Evolutionary conservation across 768 basidiomycete genomes (phyloP).

Genomic region (Amanita exitialis): DNA sequence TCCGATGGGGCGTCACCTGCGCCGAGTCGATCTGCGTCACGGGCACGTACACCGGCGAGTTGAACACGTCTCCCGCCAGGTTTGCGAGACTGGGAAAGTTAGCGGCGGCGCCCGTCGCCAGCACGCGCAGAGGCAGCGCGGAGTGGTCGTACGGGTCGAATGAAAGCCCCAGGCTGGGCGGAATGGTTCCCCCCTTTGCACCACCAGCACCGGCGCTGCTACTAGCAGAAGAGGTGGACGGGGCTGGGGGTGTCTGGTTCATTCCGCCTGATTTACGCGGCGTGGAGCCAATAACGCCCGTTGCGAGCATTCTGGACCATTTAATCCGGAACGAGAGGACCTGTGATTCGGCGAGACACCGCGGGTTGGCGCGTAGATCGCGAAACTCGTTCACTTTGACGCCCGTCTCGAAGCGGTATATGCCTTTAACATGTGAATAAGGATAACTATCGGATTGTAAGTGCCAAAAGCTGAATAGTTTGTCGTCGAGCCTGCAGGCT

Average conservation of each 20-base stretch:
- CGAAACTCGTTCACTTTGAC: slow-evolving; percentile 84
- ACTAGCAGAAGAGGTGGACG: not conserved
- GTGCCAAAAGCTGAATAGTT: slow-evolving; percentile 85
- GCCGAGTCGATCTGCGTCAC: slow-evolving; percentile 70
- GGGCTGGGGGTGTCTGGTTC: slow-evolving; percentile 23
- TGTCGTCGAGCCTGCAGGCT: slow-evolving; percentile 74
- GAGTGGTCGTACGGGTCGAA: slow-evolving; percentile 75
- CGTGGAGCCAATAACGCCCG: slow-evolving; percentile 51
- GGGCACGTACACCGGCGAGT: slow-evolving; percentile 70
- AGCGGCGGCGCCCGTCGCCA: slow-evolving; percentile 72
- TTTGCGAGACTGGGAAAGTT: slow-evolving; percentile 80
- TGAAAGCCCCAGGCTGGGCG: slow-evolving; percentile 47
- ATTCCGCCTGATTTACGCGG: slow-evolving; percentile 21
- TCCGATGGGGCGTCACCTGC: slow-evolving; percentile 60
- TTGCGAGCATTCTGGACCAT: slow-evolving; percentile 65
- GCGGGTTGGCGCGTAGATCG: slow-evolving; percentile 81
- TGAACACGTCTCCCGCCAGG: slow-evolving; percentile 74
- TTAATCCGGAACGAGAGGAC: slow-evolving; percentile 74
- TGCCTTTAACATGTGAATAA: slow-evolving; percentile 72
- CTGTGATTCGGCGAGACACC: slow-evolving; percentile 78
- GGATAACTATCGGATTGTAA: slow-evolving; percentile 73
- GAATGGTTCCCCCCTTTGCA: not conserved
- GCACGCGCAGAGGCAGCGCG: slow-evolving; percentile 52
- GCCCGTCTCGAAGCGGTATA: slow-evolving; percentile 82
- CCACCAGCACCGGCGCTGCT: not conserved